Evolutionary conservation across 2,329 filamentous ascomycete genomes (phyloP), one percentile per base, ranked within the genome.

Genomic region (Pestalotiopsis sp.): DNA sequence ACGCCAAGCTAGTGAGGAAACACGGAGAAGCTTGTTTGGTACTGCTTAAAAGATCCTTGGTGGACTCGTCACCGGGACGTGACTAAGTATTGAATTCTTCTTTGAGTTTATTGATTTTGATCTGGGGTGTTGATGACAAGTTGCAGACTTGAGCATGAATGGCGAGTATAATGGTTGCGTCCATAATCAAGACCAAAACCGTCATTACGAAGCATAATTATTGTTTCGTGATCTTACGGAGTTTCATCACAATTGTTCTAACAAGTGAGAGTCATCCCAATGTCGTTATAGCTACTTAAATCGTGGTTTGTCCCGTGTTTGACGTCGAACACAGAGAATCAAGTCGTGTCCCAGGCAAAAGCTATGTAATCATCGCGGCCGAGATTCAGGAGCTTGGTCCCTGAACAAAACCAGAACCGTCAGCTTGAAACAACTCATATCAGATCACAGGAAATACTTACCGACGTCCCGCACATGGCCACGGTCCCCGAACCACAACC

Each of bases 401-500:
- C 57, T 20, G n/a, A 31, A n/a, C 17, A 27, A 17, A 6, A 27
- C 4, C 17, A 61, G 31, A 2, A 36, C 1, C 31, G 57, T 61
- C 57, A 61, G 20, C 20, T 25, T 25, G 2, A 14, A 5, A 2
- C 13, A 61, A 23, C 57, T 25, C 14, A 5, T 61, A 2, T n/a
- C 25, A 27, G 57, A 31, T 17, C 4, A 31, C 25, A 17, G 38
- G 31, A 39, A 7, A 36, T 31, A 62, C 61, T 62, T 17, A 41
- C 61, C 14, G 27, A 17, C 31, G 61, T 49, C 12, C 62, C 62
- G 27, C 62, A 65, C 62, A 65, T 65, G 12, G 41, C 20, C 13
- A 65, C 27, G 2, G 62, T 52, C 20, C 62, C 62, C 2, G 62
- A 65, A 11, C 62, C 41, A 27, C 41, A 65, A 25, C 62, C 62